Evolutionary conservation across 306 rosid genomes (phyloP), one percentile per base, ranked within the genome.

Genomic region (Medicago arabica): DNA sequence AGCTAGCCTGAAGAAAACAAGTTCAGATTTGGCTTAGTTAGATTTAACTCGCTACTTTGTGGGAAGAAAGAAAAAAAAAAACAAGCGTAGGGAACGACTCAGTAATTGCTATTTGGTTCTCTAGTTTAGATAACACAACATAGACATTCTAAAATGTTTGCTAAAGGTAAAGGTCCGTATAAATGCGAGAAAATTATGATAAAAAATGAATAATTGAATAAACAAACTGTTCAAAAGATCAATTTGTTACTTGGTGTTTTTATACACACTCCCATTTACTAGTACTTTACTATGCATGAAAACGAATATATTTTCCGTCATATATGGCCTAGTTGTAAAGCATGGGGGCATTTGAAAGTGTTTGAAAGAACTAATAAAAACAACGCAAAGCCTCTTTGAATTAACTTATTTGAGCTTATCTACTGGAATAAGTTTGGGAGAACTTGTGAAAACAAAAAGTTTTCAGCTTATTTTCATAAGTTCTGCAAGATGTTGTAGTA

Each of bases 1-100:
- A 31, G 43, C 39, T 69, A 72, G 75, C 79, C 86, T 84, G 81
- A 68, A 34, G 63, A 71, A 72, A 69, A 46, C 28, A 75, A 63
- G 39, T 41, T 40, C 39, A 6, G 21, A 67, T 57, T 46, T 41
- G 12, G 12, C 60, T 23, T 36, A 14, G 46, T 53, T 58, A 75
- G 70, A 69, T 64, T 28, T 53, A 55, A 59, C 21, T 12, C 2
- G 7, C 38, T 7, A 58, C n/a, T 14, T 34, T 40, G 18, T 2
- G 50, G 14, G 3, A 21, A 2, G 31, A 70, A 38, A 36, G 64
- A 72, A 55, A 7, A 1, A 36, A 72, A 72, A 55, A 7, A 1
- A 4, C 69, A 80, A 9, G 18, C 49, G 51, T 14, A 43, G 9
- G 16, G 11, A 67, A 34, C 75, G 14, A 69, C 4, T 43, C 38